Conservation (phyloP, 2,329 filamentous ascomycete genomes). For the Ceratocystiopsis sp. region DNA sequence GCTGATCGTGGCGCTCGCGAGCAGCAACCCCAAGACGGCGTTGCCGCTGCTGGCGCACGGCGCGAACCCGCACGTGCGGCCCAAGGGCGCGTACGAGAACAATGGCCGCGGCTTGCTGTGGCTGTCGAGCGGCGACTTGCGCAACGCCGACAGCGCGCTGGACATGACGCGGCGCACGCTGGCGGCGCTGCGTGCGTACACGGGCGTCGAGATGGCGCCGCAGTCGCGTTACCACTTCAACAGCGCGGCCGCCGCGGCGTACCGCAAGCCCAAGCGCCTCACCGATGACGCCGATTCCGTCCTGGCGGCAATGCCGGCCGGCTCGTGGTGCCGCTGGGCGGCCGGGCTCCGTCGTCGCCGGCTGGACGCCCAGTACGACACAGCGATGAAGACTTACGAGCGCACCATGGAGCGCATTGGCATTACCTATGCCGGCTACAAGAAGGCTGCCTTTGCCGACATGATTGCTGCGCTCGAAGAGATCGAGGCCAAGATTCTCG, state of each 20-base stretch:
- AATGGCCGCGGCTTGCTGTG: slow-evolving; percentile 18
- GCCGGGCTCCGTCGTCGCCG: slow-evolving; percentile 10
- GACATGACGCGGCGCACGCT: slow-evolving; percentile 42
- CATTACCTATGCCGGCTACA: slow-evolving; percentile 21
- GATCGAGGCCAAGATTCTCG: slow-evolving; percentile 36
- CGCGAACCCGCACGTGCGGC: slow-evolving; percentile 47
- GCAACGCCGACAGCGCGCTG: slow-evolving; percentile 23
- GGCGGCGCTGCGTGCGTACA: slow-evolving; percentile 28
- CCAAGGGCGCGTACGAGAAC: slow-evolving; percentile 19
- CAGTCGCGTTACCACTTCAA: slow-evolving; percentile 18
- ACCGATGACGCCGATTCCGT: neutral
- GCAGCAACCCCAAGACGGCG: slow-evolving; percentile 27
- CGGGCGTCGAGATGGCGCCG: slow-evolving; percentile 16
- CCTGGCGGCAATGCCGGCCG: slow-evolving; percentile 21
- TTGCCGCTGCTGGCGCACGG: slow-evolving; percentile 44
- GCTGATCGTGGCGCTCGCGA: slow-evolving; percentile 43
- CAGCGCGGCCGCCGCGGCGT: slow-evolving; percentile 12
- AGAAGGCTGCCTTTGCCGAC: slow-evolving; percentile 34
- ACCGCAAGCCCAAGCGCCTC: slow-evolving; percentile 19
- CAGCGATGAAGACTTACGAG: slow-evolving; percentile 17
- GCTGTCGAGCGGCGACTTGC: neutral
- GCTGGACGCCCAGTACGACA: slow-evolving; percentile 14
- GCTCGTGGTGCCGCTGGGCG: slow-evolving; percentile 44
- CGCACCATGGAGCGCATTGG: no score
- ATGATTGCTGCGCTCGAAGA: slow-evolving; percentile 33